Percentiles rank a stretch among this genome's conserved stretches.
These are phyloP conservation scores for Cyclotella distinguenda DNA, from an alignment of 108 stramenopile species.

Conservation along the genomic window DNA sequence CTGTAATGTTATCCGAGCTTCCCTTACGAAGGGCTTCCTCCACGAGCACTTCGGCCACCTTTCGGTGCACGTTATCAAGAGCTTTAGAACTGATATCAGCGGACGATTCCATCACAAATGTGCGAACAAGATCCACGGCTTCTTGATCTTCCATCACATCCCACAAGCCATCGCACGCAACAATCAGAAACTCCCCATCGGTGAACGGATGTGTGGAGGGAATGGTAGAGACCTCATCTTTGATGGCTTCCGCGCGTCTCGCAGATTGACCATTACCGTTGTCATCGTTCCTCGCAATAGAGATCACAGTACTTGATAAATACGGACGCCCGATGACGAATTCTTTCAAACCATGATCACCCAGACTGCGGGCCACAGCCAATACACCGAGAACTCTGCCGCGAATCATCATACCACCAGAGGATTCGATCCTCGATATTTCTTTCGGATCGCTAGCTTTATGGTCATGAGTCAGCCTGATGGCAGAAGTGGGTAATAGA, in stretches of 20 bases:
- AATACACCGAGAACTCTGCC: slow-evolving; percentile 85
- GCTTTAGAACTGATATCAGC: slow-evolving; percentile 19
- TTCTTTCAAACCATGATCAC: slow-evolving; percentile 89
- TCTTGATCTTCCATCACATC: slow-evolving; percentile 89
- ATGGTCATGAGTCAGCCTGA: slow-evolving; percentile 78
- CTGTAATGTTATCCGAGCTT: slow-evolving; percentile 84
- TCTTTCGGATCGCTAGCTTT: slow-evolving; percentile 76
- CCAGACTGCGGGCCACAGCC: slow-evolving; percentile 84
- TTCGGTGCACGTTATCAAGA: too few species aligned
- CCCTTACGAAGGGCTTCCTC: slow-evolving; percentile 70
- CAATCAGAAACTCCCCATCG: slow-evolving; percentile 66
- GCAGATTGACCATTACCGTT: too few species aligned
- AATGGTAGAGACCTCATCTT: neutral
- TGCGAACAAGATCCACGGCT: slow-evolving; percentile 71
- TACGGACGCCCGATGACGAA: slow-evolving; percentile 83
- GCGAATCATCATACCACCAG: slow-evolving; percentile 82
- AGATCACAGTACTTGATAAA: slow-evolving; percentile 37
- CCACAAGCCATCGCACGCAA: slow-evolving; percentile 91
- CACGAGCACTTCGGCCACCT: slow-evolving; percentile 57
- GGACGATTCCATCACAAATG: neutral
- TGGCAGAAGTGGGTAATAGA: slow-evolving; percentile 21
- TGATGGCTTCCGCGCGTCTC: neutral
- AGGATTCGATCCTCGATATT: slow-evolving; percentile 65
- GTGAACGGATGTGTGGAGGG: slow-evolving; percentile 13
- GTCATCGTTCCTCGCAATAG: slow-evolving; percentile 8